These are phyloP conservation scores for Saitoella complicata DNA, from an alignment of 805 yeast species.

Conservation along the genomic window DNA sequence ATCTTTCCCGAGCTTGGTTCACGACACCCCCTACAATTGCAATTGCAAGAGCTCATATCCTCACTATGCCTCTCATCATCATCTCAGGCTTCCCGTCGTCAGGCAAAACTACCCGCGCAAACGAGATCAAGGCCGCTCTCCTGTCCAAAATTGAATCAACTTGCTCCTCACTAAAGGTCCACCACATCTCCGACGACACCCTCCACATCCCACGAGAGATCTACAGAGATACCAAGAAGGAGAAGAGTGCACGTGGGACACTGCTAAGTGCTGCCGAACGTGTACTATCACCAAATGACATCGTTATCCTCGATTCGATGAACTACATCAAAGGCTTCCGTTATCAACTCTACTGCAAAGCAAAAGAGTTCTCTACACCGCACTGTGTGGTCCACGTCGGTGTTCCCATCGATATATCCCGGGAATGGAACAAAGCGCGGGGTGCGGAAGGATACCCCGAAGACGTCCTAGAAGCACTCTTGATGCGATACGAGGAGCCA, in stretches of 20 bases:
- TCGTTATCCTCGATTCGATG: conserved; percentile 74
- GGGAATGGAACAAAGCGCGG: conserved; percentile 38
- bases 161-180: conserved; percentile 43
- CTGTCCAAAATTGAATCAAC: conserved; percentile 24
- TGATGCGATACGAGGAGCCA: conserved; percentile 88
- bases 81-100: conserved; percentile 74
- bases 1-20: too few relatives aligned
- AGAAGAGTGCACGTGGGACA: conserved; percentile 65
- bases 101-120: conserved; percentile 69
- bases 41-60: too few relatives aligned
- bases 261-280: conserved; percentile 84
- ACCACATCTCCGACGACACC: conserved; percentile 60
- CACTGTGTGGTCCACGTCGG: conserved; percentile 69
- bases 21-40: too few relatives aligned
- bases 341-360: conserved; percentile 87
- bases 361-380: conserved; percentile 67
- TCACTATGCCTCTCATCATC: conserved; percentile 63
- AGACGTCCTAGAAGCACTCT: conserved; percentile 46
- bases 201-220: conserved; percentile 53
- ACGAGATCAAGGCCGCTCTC: conserved; percentile 34
- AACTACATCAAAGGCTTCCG: conserved; percentile 90
- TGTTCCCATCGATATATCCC: conserved; percentile 45
- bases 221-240: conserved; percentile 45
- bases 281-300: conserved; percentile 45
- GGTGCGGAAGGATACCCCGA: conserved; percentile 42